phyloP scores from a whole-genome alignment of 2,329 filamentous ascomycete genomes.

The Clarireedia monteithiana region DNA sequence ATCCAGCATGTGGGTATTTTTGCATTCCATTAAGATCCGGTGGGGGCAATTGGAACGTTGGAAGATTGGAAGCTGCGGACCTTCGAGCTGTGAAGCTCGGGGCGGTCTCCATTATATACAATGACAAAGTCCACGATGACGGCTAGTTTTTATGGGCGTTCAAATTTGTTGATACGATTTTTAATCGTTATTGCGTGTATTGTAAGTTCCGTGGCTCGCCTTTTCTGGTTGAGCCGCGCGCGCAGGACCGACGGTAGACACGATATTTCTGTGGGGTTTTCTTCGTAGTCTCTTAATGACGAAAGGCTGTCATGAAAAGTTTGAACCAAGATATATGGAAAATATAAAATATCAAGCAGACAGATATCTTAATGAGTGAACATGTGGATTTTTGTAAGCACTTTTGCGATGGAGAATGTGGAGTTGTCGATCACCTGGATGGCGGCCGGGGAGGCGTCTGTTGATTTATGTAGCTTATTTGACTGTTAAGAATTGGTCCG shows the following conservation, averaged over 20 bases:
- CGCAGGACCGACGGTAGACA: too few species aligned
- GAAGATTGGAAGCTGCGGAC: constrained; percentile 60
- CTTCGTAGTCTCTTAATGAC: too few species aligned
- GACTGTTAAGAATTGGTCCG: neutral
- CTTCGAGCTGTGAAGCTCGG: constrained; percentile 64
- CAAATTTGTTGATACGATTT: neutral
- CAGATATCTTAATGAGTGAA: neutral
- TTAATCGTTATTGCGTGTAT: neutral
- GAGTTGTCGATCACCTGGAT: constrained; percentile 34
- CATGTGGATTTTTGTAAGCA: neutral
- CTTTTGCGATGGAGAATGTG: constrained; percentile 24
- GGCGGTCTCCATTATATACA: constrained; percentile 44
- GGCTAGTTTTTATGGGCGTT: too few species aligned
- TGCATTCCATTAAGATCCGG: constrained; percentile 43
- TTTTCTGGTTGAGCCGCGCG: too few species aligned
- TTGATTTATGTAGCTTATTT: constrained; percentile 25
- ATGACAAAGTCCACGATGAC: constrained; percentile 6
- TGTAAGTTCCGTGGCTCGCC: neutral
- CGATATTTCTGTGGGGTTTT: too few species aligned
- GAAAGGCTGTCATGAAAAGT: neutral
- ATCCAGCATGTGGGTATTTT: constrained; percentile 26
- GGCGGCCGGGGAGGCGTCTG: constrained; percentile 30
- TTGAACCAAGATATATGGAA: neutral
- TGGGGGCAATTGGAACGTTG: constrained; percentile 61
- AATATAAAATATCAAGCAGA: neutral